These are phyloP conservation scores for Fusarium sp. DNA, from an alignment of 2,329 filamentous ascomycete genomes.

Conservation along the genomic window DNA sequence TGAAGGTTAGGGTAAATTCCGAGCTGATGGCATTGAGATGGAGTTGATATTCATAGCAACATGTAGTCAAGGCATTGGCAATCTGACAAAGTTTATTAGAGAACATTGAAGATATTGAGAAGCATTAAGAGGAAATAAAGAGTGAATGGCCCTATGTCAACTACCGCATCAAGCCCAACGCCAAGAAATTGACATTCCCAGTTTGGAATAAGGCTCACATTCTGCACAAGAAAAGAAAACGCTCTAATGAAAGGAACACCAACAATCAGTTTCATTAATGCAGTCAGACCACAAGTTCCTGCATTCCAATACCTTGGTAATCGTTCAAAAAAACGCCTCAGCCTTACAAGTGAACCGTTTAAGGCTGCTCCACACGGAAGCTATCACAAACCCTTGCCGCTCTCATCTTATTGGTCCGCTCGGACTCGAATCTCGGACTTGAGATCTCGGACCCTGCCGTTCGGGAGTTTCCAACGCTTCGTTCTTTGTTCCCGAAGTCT, in stretches of 20 bases:
- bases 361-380: neutral
- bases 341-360: neutral
- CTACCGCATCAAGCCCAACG: neutral
- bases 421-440: conserved; percentile 21
- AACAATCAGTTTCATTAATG: neutral
- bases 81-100: neutral
- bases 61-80: fast-evolving
- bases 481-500: neutral
- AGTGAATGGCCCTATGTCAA: neutral
- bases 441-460: neutral
- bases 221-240: neutral
- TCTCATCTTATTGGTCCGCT: conserved; percentile 28
- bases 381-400: neutral
- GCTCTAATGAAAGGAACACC: neutral
- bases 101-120: neutral
- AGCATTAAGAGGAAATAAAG: too few species aligned
- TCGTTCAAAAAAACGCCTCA: neutral
- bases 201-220: neutral
- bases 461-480: neutral
- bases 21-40: neutral
- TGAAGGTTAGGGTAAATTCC: neutral
- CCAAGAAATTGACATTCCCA: neutral
- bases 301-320: neutral
- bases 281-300: neutral
- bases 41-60: neutral